Base-by-base conservation (phyloP, 768 basidiomycete species). In the Lentinula raphanica region DNA sequence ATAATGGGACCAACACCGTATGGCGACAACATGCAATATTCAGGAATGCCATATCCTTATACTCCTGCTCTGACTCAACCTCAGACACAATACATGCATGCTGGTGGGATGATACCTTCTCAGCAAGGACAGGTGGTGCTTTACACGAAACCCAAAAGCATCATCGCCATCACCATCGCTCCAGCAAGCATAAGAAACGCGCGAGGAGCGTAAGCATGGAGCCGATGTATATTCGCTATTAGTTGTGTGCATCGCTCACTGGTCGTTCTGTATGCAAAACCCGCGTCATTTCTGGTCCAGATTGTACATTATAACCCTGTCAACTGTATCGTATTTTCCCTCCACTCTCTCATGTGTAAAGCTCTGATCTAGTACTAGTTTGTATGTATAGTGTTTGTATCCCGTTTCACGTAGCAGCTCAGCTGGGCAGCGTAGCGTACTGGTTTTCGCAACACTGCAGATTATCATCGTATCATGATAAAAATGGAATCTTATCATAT, bases 81-180 rank as follows among this genome's bases (percentile, higher is more conserved):
- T 7, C 65, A 61, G 36, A 58, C 60, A 5, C 63, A 62, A 49
- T 63, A 64, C 57, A 45, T 23, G 38, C 48, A 28, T 15, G 45
- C 60, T 13, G 60, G 58, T 46, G 63, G 59, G 12, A 54, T 62
- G 32, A 62, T 68, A 57, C 66, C 68, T 35, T 44, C 59, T 27
- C 60, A 66, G 8, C 23, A 36, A 15, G 67, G 65, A 58, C 70
- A 72, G 1, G 71, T 75, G 31, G 64, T 75, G 13, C 59, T 74
- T 3, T 63, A 66, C 42, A 68, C 65, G 32, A 56, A 64, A 23
- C 48, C 54, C 15, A 39, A 50, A 74, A 68, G 56, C 70, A 70
- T 54, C 71, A 67, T 42, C 68, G 63, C 40, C 70, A 71, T 59
- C 67, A 65, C 56, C 72, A 67, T 21, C 51, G 36, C 23, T 39